Evolutionary conservation across 352 stramenopile genomes (phyloP).

Genomic region (Bremia lactucae): DNA sequence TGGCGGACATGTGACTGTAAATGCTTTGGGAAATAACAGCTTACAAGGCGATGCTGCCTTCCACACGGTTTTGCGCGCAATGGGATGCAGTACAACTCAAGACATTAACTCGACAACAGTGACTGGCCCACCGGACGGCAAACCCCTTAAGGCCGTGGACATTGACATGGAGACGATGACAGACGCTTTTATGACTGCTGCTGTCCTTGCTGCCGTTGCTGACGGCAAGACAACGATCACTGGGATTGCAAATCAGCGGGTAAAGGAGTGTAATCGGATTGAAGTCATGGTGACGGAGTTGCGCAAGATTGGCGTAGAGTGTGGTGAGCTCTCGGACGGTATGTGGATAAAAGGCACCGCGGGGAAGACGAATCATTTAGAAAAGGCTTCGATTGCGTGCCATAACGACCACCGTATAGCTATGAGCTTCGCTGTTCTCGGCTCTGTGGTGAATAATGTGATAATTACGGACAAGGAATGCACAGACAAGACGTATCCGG

Average conservation of each 20-base stretch:
- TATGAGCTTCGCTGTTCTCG: constrained; percentile 96
- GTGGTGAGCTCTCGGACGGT: constrained; percentile 58
- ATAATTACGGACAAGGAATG: constrained; percentile 96
- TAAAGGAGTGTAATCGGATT: constrained; percentile 98
- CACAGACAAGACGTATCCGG: constrained; percentile 96
- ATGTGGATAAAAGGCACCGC: constrained; percentile 67
- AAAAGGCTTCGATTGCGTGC: constrained; percentile 59
- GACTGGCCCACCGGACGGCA: constrained; percentile 61
- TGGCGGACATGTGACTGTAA: constrained; percentile 88
- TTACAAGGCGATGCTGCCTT: constrained; percentile 94
- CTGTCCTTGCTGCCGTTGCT: constrained; percentile 90
- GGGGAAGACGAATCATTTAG: constrained; percentile 36
- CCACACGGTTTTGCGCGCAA: constrained; percentile 70
- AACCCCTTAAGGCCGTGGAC: constrained; percentile 75
- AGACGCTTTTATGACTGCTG: constrained; percentile 96
- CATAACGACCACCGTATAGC: constrained; percentile 98
- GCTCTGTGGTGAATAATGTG: constrained; percentile 83
- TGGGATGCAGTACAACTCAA: constrained; percentile 68
- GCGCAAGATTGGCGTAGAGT: constrained; percentile 88
- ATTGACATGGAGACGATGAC: constrained; percentile 97
- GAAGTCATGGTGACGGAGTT: constrained; percentile 95
- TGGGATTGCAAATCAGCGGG: constrained; percentile 96
- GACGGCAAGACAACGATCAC: constrained; percentile 94
- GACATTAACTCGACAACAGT: constrained; percentile 59
- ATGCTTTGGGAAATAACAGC: constrained; percentile 88